Evolutionary conservation across 805 yeast genomes (phyloP).

Genomic region (Wickerhamomyces mucosus): DNA sequence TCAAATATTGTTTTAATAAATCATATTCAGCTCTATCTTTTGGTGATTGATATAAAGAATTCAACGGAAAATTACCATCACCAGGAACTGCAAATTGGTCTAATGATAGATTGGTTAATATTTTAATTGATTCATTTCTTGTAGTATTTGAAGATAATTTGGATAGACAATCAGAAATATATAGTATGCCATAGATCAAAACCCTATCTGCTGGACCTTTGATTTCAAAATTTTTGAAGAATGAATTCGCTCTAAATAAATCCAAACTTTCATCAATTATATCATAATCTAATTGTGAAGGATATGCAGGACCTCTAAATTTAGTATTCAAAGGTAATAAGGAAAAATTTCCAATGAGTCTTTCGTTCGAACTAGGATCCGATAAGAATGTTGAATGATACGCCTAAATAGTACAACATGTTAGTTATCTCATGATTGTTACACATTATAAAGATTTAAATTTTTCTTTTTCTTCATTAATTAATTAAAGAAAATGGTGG

Average conservation of each 20-base stretch:
- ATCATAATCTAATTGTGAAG: slow-evolving; percentile 70
- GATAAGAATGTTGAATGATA: slow-evolving; percentile 72
- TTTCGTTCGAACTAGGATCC: slow-evolving; percentile 45
- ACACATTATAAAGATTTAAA: background rate
- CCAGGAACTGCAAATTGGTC: slow-evolving; percentile 92
- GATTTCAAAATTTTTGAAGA: slow-evolving; percentile 94
- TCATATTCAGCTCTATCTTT: slow-evolving; percentile 67
- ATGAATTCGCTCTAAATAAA: slow-evolving; percentile 89
- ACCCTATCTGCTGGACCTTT: slow-evolving; percentile 92
- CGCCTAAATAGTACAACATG: slow-evolving; percentile 30
- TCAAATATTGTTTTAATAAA: slow-evolving; percentile 68
- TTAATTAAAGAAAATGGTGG: too few relatives aligned
- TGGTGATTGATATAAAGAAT: slow-evolving; percentile 68
- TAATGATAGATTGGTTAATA: slow-evolving; percentile 75
- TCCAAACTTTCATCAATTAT: slow-evolving; percentile 87
- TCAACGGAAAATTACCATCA: slow-evolving; percentile 88
- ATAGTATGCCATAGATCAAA: slow-evolving; percentile 87
- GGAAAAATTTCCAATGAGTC: slow-evolving; percentile 69
- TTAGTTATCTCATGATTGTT: slow-evolving; percentile 4
- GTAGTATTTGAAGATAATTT: slow-evolving; percentile 41
- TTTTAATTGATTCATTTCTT: slow-evolving; percentile 50
- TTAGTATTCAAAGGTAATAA: slow-evolving; percentile 79
- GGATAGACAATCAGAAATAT: slow-evolving; percentile 74
- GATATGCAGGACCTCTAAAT: slow-evolving; percentile 88
- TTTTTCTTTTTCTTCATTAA: too few relatives aligned